Conservation (phyloP, 805 yeast genomes). For the Pichia phayaonensis region DNA sequence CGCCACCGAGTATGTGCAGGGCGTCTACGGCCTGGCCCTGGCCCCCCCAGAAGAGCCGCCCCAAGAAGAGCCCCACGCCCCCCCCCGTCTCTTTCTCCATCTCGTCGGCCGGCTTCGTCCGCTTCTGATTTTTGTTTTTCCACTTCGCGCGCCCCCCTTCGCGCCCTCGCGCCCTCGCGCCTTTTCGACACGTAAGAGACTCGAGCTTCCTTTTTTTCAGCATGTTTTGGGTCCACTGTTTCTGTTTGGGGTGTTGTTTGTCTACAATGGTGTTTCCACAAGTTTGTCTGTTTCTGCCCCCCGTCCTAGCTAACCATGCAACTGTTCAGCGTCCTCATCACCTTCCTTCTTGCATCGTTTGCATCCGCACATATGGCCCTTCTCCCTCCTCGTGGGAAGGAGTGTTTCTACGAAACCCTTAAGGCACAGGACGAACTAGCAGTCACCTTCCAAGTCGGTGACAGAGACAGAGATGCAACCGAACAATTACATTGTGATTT, state of each 20-base stretch:
- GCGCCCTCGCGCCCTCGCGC: too few species aligned
- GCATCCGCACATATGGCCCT: conserved; percentile 62
- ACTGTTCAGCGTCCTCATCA: background rate
- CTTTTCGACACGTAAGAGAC: too few species aligned
- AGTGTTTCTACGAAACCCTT: conserved; percentile 81
- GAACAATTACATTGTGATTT: conserved; percentile 66
- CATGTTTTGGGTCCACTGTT: background rate
- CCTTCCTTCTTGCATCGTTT: conserved; percentile 6
- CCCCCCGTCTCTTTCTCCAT: too few species aligned
- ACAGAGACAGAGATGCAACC: conserved; percentile 66
- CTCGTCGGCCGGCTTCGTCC: too few species aligned
- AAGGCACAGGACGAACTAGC: conserved; percentile 80
- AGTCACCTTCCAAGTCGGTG: conserved; percentile 88
- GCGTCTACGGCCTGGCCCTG: too few species aligned
- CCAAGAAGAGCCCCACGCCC: too few species aligned
- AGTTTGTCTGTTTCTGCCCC: background rate
- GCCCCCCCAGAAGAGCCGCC: too few species aligned
- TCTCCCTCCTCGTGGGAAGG: conserved; percentile 74
- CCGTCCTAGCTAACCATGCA: background rate
- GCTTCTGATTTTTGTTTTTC: background rate
- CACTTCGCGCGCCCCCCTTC: background rate
- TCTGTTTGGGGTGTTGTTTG: background rate
- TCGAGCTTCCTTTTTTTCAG: too few species aligned
- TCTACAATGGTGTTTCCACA: too few species aligned
- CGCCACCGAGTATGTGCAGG: too few species aligned